Base-by-base conservation (phyloP, 73 alveolate species). In the Stentor coeruleus region DNA sequence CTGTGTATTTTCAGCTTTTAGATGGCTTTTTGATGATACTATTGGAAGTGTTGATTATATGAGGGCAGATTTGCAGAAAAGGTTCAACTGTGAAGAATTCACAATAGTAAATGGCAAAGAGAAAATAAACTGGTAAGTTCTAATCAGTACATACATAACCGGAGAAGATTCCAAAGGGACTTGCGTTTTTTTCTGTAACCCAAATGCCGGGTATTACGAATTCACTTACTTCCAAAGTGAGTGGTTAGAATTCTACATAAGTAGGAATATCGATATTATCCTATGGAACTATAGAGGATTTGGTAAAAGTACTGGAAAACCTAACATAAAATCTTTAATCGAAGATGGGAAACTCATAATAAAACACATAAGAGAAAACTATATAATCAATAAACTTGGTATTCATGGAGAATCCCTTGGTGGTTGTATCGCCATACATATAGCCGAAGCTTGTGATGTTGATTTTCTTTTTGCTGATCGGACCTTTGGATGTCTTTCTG, bases 211-310 rank as follows among this genome's bases (percentile, higher is more conserved):
- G 4, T 77, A 37, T 57, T 77, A 77, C 84, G 85, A 77, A 6
- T 4, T 4, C 14, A 3, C 3, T 11, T n/a, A 38, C 39, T 77
- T 39, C 84, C 39, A 58, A 14, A 2, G 4, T 84, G 85, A 77
- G 84, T 77, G 85, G 84, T 14, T 77, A 39, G 59, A 33, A 11
- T 77, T 39, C 39, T 77, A 77, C 38, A 37, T 96, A 95, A 84
- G 97, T 86, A 35, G 94, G 89, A 58, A 91, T 84, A 83, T 95
- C 91, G 58, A 82, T 85, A 85, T 95, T 90, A 37, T 59, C 89
- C 91, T n/a, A 93, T 89, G 35, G 93, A 83, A 39, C 87, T 94
- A 94, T 76, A 85, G 97, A 87, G 98, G 98, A 38, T 94, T 82
- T 87, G 93, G 98, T 57, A 83, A 87, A 60, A 83, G 94, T 74